Percentiles rank a stretch among this genome's conserved stretches.
Evolutionary conservation across 768 basidiomycete species (phyloP).

Genomic region (Rhodotorula diobovata): DNA sequence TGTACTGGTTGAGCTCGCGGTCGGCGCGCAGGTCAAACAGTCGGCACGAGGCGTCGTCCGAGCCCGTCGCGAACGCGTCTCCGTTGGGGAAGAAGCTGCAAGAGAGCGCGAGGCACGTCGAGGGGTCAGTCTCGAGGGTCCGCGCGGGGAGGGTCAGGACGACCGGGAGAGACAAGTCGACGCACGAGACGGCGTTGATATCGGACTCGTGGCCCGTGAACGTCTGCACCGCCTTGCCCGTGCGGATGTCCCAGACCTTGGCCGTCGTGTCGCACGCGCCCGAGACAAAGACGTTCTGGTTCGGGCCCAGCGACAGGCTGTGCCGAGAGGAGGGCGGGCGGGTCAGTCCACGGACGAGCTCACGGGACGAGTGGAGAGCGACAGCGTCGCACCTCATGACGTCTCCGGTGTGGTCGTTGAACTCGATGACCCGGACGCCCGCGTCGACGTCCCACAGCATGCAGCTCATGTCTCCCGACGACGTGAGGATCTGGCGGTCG

Average conservation of each 20-base stretch:
- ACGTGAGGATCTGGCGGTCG: conserved; percentile 96
- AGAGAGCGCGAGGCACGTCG: too few relatives aligned
- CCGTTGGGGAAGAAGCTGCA: conserved; percentile 92
- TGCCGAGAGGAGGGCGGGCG: background rate
- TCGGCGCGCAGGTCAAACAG: conserved; percentile 97
- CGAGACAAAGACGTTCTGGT: conserved; percentile 93
- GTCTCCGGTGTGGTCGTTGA: conserved; percentile 98
- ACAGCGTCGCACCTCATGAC: conserved; percentile 80
- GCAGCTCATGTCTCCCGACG: conserved; percentile 98
- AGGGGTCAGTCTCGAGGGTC: too few relatives aligned
- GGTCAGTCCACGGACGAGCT: background rate
- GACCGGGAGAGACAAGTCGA: conserved; percentile 32
- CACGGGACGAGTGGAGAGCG: background rate
- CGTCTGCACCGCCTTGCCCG: conserved; percentile 94
- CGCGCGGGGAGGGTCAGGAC: too few relatives aligned
- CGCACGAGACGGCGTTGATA: conserved; percentile 97
- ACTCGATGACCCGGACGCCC: conserved; percentile 94
- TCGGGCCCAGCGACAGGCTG: conserved; percentile 89
- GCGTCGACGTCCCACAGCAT: conserved; percentile 99
- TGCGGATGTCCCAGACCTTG: conserved; percentile 98
- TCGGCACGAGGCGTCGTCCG: conserved; percentile 97
- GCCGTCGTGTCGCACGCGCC: conserved; percentile 98
- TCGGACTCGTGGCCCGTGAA: conserved; percentile 98
- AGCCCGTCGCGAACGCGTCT: conserved; percentile 97
- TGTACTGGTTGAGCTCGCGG: conserved; percentile 92